Evolutionary conservation across 2,329 filamentous ascomycete genomes (phyloP).

Genomic region (Ceratocystis diversiconidia): DNA sequence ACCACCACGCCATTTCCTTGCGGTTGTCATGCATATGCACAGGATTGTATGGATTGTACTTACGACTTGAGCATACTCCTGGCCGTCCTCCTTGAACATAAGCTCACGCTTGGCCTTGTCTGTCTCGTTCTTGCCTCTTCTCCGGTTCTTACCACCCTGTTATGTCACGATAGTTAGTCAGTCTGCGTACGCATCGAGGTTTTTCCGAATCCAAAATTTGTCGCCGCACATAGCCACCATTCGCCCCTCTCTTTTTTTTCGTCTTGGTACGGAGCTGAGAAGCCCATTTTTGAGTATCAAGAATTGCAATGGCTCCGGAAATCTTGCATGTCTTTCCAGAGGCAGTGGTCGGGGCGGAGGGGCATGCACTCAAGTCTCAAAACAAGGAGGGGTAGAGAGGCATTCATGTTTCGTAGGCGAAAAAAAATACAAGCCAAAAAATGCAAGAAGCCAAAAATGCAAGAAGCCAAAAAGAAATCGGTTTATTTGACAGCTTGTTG

Average conservation of each 20-base stretch:
- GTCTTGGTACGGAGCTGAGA: not conserved
- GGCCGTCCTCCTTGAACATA: slow-evolving; percentile 96
- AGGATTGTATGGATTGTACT: slow-evolving; percentile 1
- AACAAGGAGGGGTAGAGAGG: slow-evolving; percentile 8
- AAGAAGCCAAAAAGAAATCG: not conserved
- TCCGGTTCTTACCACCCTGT: slow-evolving; percentile 94
- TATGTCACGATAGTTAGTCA: slow-evolving; percentile 12
- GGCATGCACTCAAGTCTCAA: not conserved
- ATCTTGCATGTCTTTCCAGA: not conserved
- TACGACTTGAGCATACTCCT: slow-evolving; percentile 37
- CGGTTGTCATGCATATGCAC: not conserved
- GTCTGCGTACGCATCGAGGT: not conserved
- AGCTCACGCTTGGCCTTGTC: slow-evolving; percentile 98
- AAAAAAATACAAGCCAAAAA: slow-evolving; percentile 6
- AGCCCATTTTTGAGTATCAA: not conserved
- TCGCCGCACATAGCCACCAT: not conserved
- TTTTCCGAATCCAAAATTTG: not conserved
- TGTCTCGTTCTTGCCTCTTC: slow-evolving; percentile 97
- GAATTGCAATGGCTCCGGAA: not conserved
- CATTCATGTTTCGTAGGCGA: not conserved
- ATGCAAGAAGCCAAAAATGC: not conserved
- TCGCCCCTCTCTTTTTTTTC: not conserved
- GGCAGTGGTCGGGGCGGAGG: not conserved
- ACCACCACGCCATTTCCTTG: not conserved
- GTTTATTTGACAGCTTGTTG: not conserved